Conservation (phyloP, 768 basidiomycete genomes). For the Boletus reticulatus region DNA sequence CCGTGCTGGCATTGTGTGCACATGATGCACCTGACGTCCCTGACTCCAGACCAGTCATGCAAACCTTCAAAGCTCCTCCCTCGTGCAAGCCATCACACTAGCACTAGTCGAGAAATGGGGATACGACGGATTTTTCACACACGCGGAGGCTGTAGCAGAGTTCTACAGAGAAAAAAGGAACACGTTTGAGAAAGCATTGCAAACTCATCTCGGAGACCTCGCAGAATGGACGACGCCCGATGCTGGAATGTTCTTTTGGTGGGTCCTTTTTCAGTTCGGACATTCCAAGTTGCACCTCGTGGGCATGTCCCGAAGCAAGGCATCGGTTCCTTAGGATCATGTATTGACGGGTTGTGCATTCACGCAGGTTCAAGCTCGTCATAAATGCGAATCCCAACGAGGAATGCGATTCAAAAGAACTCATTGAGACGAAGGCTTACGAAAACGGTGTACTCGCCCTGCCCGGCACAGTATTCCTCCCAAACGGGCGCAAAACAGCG, state of each 20-base stretch:
- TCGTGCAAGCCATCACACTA: constrained; percentile 61
- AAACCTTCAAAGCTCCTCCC: constrained; percentile 63
- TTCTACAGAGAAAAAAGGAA: constrained; percentile 77
- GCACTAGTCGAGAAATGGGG: constrained; percentile 71
- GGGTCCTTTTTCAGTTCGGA: constrained; percentile 23
- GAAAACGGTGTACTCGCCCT: constrained; percentile 85
- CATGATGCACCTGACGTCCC: constrained; percentile 8
- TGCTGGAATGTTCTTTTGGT: constrained; percentile 92
- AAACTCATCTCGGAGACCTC: constrained; percentile 71
- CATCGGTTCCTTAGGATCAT: constrained; percentile 8
- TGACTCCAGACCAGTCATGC: constrained; percentile 57
- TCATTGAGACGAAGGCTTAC: constrained; percentile 75
- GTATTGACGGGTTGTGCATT: constrained; percentile 16
- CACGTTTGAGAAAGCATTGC: constrained; percentile 73
- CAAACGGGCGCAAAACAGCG: constrained; percentile 62
- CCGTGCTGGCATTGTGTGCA: constrained; percentile 9
- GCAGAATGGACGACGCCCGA: constrained; percentile 72
- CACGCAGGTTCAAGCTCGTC: constrained; percentile 66
- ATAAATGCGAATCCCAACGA: constrained; percentile 34
- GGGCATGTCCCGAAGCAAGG: background rate
- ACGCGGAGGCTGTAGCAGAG: constrained; percentile 63
- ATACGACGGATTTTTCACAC: constrained; percentile 66
- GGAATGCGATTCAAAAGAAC: constrained; percentile 64
- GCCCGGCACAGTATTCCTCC: constrained; percentile 81
- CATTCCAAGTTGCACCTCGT: constrained; percentile 2